phyloP scores from a whole-genome alignment of 306 rosid species.

The Cajanus cajan region DNA sequence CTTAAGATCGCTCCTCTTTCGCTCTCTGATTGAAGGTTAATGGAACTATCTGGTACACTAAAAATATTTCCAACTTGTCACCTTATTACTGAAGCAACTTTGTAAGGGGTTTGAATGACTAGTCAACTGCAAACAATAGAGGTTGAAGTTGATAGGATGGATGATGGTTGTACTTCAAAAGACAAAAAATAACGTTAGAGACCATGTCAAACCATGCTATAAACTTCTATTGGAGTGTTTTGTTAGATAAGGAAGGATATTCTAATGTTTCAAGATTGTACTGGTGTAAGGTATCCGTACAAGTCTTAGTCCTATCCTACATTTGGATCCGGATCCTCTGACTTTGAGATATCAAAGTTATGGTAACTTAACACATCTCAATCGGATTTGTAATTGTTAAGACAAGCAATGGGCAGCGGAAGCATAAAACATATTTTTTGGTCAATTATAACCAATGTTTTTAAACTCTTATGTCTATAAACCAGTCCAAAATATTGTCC shows the following conservation, averaged over 20 bases:
- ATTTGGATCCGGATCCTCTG: too few species aligned
- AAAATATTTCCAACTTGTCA: neutral
- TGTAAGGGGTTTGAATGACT: neutral
- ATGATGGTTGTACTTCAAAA: neutral
- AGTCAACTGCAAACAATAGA: neutral
- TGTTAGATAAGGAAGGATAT: neutral
- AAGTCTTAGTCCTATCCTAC: neutral
- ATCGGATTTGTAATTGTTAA: too few species aligned
- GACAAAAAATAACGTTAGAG: neutral
- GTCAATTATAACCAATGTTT: too few species aligned
- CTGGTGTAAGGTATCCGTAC: neutral
- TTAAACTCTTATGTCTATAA: neutral
- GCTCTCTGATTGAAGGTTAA: constrained; percentile 18
- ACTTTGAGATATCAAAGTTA: too few species aligned
- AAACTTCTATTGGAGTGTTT: neutral
- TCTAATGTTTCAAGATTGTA: constrained; percentile 5
- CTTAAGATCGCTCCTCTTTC: neutral
- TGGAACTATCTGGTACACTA: neutral
- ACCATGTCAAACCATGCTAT: neutral
- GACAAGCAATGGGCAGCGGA: too few species aligned
- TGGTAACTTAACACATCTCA: too few species aligned
- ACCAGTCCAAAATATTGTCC: neutral
- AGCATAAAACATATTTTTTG: too few species aligned
- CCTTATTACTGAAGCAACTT: neutral
- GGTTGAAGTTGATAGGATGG: constrained; percentile 21